A percentile compares a stretch with the other conserved stretches of the same genome.
Conservation (phyloP, 306 rosid species). For the Ormosia semicastrata region DNA sequence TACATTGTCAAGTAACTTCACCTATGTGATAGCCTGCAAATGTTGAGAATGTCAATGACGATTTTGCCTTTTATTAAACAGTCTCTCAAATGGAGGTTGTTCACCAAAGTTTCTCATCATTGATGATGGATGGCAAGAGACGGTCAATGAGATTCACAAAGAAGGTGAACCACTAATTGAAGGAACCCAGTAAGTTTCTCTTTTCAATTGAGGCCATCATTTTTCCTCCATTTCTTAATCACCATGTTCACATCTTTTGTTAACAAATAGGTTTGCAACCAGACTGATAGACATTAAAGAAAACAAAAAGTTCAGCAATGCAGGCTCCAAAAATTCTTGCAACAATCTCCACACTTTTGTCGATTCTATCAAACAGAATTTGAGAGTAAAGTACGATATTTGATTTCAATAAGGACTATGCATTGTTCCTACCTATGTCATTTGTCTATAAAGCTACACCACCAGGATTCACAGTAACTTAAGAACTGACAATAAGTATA, state of each 20-base stretch:
- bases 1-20: slow-evolving; percentile 20
- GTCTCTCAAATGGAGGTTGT: slow-evolving; percentile 59
- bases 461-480: background rate
- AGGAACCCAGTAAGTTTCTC: slow-evolving; percentile 57
- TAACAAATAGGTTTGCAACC: slow-evolving; percentile 50
- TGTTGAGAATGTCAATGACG: background rate
- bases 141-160: slow-evolving; percentile 43
- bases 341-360: slow-evolving; percentile 50
- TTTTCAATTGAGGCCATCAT: background rate
- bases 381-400: slow-evolving; percentile 62
- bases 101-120: slow-evolving; percentile 63
- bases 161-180: slow-evolving; percentile 54
- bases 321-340: slow-evolving; percentile 32
- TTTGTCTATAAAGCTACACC: background rate
- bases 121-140: slow-evolving; percentile 83
- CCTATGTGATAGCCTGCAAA: background rate
- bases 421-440: background rate
- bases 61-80: slow-evolving; percentile 5
- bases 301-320: slow-evolving; percentile 56
- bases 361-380: slow-evolving; percentile 47
- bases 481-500: background rate
- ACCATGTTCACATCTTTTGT: slow-evolving; percentile 13
- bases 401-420: background rate
- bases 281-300: slow-evolving; percentile 64
- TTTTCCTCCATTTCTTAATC: slow-evolving; percentile 19